Base-by-base conservation (phyloP, 129 eudicot species). In the Saussurea involucrata region DNA sequence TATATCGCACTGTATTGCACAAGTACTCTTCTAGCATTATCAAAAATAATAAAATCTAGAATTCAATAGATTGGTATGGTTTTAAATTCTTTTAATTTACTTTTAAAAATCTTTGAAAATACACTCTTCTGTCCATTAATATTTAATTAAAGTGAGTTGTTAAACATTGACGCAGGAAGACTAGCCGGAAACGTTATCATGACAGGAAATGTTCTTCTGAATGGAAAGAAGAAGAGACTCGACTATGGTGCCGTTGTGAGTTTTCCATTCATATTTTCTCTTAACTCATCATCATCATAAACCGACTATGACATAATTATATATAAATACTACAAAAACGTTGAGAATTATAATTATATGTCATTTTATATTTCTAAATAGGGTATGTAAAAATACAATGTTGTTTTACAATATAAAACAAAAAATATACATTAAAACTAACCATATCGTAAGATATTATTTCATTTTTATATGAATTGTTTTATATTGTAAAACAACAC, bases 181-280 rank as follows among this genome's bases (percentile, higher is more conserved):
- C 84, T 89, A 12, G 67, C 97, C 36, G 77, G 83, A 77, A 92
- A 87, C 71, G 88, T 80, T 12, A 83, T 92, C 69, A 92, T 89
- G 97, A 89, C 92, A 0, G 97, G 97, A 66, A 89, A 80, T 73
- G 87, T 92, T 37, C 92, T 85, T 68, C 73, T 89, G 21, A 92
- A 92, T 61, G 97, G 97, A 71, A 92, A 83, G 78, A 89, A 85
- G 64, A 88, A 75, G 81, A 85, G 92, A 69, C 82, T 83, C 3
- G 86, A 85, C 57, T 85, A 85, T 66, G 97, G 92, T 21, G 84
- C 81, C n/a, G 83, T 85, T 68, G 97, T 89, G 78, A 89, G 95
- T 86, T n/a, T n/a, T n/a, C n/a, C n/a, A 15, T 33, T 57, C 15
- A 53, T 53, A 53, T 17, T n/a, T 3, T 53, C 61, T 53, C n/a